Conservation (phyloP, 495 filamentous ascomycete species). For the Xylaria scruposa region DNA sequence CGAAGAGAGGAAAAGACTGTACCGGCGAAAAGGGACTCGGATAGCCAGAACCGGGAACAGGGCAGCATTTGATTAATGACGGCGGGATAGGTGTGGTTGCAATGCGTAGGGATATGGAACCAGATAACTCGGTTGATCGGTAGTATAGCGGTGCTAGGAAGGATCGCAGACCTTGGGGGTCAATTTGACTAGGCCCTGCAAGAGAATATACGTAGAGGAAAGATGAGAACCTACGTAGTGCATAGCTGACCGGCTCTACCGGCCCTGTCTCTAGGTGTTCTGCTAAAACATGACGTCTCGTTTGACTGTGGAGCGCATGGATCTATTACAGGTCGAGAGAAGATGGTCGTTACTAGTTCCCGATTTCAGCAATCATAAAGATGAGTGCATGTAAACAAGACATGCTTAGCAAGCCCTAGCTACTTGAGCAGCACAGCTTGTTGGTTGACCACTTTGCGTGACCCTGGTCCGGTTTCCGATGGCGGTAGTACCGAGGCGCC, state of each 20-base stretch:
- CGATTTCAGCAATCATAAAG: background rate
- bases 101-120: constrained; percentile 16
- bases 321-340: background rate
- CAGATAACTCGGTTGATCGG: constrained; percentile 16
- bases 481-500: constrained; percentile 20
- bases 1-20: background rate
- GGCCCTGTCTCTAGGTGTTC: constrained; percentile 15
- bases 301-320: constrained; percentile 14
- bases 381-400: constrained; percentile 2
- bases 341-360: constrained; percentile 10
- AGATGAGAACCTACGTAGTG: background rate
- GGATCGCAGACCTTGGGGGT: constrained; percentile 6
- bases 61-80: constrained; percentile 9
- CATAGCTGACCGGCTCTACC: constrained; percentile 4
- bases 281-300: constrained; percentile 16
- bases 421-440: constrained; percentile 6
- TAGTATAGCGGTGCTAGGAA: background rate
- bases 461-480: constrained; percentile 19
- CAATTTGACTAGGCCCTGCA: background rate
- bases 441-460: constrained; percentile 5
- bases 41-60: constrained; percentile 13
- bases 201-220: background rate
- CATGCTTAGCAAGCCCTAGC: too few relatives aligned
- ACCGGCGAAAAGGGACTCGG: constrained; percentile 6
- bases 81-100: constrained; percentile 22